Conservation (phyloP, 2,329 filamentous ascomycete species). For the Arachnomyces sp. region DNA sequence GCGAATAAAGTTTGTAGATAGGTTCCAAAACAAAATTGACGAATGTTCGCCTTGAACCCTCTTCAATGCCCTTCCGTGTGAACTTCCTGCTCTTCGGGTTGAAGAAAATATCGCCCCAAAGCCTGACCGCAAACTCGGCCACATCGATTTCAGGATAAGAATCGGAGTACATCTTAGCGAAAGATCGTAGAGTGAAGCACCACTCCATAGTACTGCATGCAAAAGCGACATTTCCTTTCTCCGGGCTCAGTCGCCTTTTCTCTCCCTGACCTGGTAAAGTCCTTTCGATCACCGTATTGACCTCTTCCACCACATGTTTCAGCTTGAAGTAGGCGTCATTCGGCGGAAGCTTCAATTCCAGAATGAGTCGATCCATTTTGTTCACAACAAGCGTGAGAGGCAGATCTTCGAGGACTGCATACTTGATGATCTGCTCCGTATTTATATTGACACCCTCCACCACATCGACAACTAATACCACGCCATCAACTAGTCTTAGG, state of each 20-base stretch:
- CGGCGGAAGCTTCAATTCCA: slow-evolving; percentile 89
- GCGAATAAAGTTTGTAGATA: slow-evolving; percentile 94
- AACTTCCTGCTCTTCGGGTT: slow-evolving; percentile 87
- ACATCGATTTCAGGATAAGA: slow-evolving; percentile 75
- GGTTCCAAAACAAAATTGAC: slow-evolving; percentile 93
- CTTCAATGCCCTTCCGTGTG: slow-evolving; percentile 76
- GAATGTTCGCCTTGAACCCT: slow-evolving; percentile 75
- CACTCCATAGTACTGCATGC: slow-evolving; percentile 89
- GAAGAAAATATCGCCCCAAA: slow-evolving; percentile 97
- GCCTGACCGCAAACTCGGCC: slow-evolving; percentile 70
- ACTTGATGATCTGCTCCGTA: slow-evolving; percentile 94
- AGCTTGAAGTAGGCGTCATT: slow-evolving; percentile 98
- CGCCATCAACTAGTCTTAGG: slow-evolving; percentile 78
- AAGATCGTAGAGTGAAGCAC: slow-evolving; percentile 92
- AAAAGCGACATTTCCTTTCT: slow-evolving; percentile 97
- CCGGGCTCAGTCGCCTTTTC: slow-evolving; percentile 75
- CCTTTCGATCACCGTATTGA: slow-evolving; percentile 91
- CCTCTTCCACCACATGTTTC: slow-evolving; percentile 96
- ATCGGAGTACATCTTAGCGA: slow-evolving; percentile 93
- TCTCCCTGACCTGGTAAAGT: slow-evolving; percentile 74
- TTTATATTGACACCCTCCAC: slow-evolving; percentile 99
- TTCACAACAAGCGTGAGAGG: slow-evolving; percentile 88
- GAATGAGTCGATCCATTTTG: slow-evolving; percentile 91
- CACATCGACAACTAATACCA: slow-evolving; percentile 89
- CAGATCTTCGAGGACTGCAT: slow-evolving; percentile 82